Conservation (phyloP, 768 basidiomycete species). For the Lentinula aciculospora region DNA sequence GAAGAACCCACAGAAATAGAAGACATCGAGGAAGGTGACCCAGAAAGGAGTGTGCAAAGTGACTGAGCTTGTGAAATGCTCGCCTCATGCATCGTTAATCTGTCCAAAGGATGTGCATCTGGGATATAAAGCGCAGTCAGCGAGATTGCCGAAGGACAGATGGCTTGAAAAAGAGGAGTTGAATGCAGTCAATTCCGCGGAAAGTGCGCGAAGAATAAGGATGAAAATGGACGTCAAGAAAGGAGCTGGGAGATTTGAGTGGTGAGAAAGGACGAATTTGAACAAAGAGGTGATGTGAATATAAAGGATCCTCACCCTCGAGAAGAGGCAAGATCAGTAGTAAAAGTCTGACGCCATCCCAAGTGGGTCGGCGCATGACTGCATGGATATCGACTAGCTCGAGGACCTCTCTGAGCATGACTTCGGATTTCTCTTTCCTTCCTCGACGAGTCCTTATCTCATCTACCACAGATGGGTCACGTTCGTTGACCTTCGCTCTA, state of each 20-base stretch:
- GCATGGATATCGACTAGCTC: slow-evolving; percentile 76
- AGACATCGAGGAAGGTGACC: slow-evolving; percentile 22
- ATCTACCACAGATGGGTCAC: slow-evolving; percentile 1
- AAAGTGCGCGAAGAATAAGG: background rate
- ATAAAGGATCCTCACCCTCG: slow-evolving; percentile 50
- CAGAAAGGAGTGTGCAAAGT: slow-evolving; percentile 54
- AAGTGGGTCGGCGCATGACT: slow-evolving; percentile 72
- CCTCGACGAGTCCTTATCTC: slow-evolving; percentile 18
- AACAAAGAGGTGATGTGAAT: background rate
- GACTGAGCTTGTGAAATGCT: slow-evolving; percentile 78
- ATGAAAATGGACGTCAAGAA: background rate
- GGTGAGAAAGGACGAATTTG: slow-evolving; percentile 9
- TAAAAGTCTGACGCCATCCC: slow-evolving; percentile 82
- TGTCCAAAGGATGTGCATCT: slow-evolving; percentile 44
- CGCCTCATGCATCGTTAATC: slow-evolving; percentile 69
- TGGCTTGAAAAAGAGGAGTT: background rate
- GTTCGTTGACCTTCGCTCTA: background rate
- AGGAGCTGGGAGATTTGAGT: slow-evolving; percentile 1
- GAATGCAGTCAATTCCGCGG: background rate
- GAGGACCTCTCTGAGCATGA: slow-evolving; percentile 73
- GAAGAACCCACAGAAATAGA: slow-evolving; percentile 29
- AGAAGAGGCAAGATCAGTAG: slow-evolving; percentile 79
- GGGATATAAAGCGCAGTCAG: slow-evolving; percentile 1
- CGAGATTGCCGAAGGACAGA: background rate
- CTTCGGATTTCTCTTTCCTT: slow-evolving; percentile 51